phyloP scores from a whole-genome alignment of 2,329 filamentous ascomycete species.

The Cladophialophora chaetospira region DNA sequence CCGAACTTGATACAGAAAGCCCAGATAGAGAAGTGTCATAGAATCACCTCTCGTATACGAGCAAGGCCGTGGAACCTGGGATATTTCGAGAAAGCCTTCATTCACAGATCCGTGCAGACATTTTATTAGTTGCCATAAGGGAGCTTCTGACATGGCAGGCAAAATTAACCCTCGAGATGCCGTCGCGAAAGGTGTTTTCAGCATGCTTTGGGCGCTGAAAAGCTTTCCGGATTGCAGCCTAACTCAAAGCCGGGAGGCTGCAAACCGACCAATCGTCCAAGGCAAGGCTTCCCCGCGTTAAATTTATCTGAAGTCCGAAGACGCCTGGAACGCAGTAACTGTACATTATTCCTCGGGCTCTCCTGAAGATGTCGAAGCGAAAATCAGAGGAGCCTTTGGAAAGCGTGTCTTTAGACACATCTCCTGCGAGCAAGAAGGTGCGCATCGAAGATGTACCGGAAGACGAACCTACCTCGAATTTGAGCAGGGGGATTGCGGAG shows the following conservation, averaged over 20 bases:
- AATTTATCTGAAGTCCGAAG: constrained; percentile 1
- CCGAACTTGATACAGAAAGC: no score
- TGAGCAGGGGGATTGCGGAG: not conserved
- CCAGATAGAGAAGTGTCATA: no score
- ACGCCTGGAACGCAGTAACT: not conserved
- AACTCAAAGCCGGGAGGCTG: not conserved
- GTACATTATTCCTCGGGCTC: no score
- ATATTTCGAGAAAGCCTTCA: no score
- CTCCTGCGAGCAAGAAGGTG: constrained; percentile 49
- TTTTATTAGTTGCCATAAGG: no score
- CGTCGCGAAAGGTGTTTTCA: no score
- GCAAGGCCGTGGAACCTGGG: no score
- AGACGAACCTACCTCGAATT: constrained; percentile 22
- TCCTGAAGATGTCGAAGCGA: constrained; percentile 47
- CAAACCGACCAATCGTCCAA: constrained; percentile 13
- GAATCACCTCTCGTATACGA: no score
- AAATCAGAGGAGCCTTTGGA: constrained; percentile 49
- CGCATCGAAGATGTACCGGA: constrained; percentile 43
- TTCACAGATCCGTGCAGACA: no score
- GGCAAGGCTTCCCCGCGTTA: constrained; percentile 18
- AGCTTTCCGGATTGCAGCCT: not conserved
- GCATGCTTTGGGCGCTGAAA: no score
- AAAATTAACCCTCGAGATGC: no score
- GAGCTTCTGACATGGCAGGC: no score
- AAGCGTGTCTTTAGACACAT: constrained; percentile 37